A percentile compares a stretch with the other conserved stretches of the same genome.
phyloP scores from a whole-genome alignment of 164 flowering plant species.

The Vitis rotundifolia region DNA sequence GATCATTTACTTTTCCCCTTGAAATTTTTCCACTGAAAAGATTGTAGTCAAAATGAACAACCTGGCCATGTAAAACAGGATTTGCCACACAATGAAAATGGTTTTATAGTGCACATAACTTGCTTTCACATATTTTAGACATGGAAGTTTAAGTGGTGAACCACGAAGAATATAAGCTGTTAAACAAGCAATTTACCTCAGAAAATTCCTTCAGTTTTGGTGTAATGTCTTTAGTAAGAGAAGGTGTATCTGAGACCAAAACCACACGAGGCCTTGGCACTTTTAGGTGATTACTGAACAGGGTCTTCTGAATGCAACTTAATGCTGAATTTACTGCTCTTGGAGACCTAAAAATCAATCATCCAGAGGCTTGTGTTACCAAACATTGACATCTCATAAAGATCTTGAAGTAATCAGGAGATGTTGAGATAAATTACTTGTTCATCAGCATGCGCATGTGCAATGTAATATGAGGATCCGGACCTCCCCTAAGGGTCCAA shows the following conservation, averaged over 20 bases:
- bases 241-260: conserved; percentile 88
- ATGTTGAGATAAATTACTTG: conserved; percentile 55
- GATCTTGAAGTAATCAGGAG: no score
- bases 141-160: no score
- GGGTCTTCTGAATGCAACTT: conserved; percentile 62
- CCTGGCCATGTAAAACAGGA: conserved; percentile 35
- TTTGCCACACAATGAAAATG: no score
- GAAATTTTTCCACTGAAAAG: conserved; percentile 65
- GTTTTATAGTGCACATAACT: no score
- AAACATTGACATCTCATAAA: no score
- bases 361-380: no score
- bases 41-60: conserved; percentile 79
- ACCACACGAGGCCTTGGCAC: conserved; percentile 59
- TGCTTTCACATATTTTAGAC: no score
- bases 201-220: conserved; percentile 64
- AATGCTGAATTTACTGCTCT: conserved; percentile 75
- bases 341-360: conserved; percentile 35
- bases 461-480: conserved; percentile 75
- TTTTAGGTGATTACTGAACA: conserved; percentile 21
- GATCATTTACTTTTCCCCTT: conserved; percentile 12
- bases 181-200: conserved; percentile 48
- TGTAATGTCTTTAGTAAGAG: conserved; percentile 47
- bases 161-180: neutral
- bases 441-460: conserved; percentile 97
- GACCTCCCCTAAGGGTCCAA: conserved; percentile 64